Evolutionary conservation across 2,329 filamentous ascomycete genomes (phyloP).

Genomic region (Gaeumannomyces tritici): DNA sequence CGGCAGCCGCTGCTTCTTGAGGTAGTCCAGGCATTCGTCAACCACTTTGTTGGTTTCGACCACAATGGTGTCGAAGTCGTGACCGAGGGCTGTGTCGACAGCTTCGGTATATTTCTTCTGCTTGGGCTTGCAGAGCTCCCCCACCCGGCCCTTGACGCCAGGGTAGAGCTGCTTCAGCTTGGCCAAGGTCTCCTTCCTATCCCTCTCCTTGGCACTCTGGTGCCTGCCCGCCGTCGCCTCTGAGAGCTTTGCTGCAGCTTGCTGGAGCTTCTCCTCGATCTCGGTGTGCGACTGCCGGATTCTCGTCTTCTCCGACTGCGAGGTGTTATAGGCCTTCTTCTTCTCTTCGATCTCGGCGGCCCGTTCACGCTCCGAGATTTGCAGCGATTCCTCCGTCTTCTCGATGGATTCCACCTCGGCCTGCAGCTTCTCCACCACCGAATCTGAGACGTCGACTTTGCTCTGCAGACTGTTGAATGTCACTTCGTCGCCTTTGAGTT

Average conservation of each 20-base stretch:
- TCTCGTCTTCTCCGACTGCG: slow-evolving; percentile 74
- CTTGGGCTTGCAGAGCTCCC: slow-evolving; percentile 89
- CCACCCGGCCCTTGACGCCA: slow-evolving; percentile 81
- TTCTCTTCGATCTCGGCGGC: slow-evolving; percentile 72
- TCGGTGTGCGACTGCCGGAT: slow-evolving; percentile 77
- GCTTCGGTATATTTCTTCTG: slow-evolving; percentile 95
- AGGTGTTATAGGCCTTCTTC: slow-evolving; percentile 81
- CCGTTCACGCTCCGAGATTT: slow-evolving; percentile 56
- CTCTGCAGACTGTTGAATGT: slow-evolving; percentile 82
- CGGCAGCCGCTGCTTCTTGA: slow-evolving; percentile 79
- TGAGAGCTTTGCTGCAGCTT: slow-evolving; percentile 68
- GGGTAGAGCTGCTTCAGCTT: slow-evolving; percentile 85
- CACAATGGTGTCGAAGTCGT: slow-evolving; percentile 88
- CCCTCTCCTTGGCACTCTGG: slow-evolving; percentile 72
- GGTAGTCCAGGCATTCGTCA: slow-evolving; percentile 85
- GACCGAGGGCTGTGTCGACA: slow-evolving; percentile 82
- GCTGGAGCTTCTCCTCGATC: slow-evolving; percentile 82
- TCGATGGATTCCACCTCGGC: slow-evolving; percentile 60
- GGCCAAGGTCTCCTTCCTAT: slow-evolving; percentile 73
- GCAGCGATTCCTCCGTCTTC: slow-evolving; percentile 56
- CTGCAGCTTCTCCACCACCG: slow-evolving; percentile 63
- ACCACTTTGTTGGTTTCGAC: slow-evolving; percentile 94
- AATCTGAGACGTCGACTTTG: slow-evolving; percentile 72
- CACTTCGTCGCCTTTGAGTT: slow-evolving; percentile 84
- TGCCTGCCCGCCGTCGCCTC: slow-evolving; percentile 79